phyloP scores from a whole-genome alignment of 1,284 basidiomycete genomes.

The Schizophyllum commune region DNA sequence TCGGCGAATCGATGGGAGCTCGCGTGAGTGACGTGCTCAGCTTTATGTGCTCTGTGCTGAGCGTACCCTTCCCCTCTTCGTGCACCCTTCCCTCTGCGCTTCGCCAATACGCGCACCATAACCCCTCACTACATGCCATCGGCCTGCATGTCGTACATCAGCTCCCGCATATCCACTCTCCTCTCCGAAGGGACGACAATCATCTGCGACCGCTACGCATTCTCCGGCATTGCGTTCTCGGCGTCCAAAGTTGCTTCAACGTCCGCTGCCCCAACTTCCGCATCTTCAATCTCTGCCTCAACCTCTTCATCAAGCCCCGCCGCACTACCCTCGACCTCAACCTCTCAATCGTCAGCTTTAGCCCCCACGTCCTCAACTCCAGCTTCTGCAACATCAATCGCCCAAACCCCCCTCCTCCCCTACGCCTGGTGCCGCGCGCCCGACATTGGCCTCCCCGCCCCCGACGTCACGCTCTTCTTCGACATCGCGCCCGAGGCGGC shows the following conservation, averaged over 20 bases:
- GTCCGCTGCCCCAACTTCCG: background rate
- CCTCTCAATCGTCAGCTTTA: no score
- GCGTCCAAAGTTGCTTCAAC: slow-evolving; percentile 57
- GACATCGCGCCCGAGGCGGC: slow-evolving; percentile 74
- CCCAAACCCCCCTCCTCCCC: slow-evolving; percentile 18
- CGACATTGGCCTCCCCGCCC: slow-evolving; percentile 81
- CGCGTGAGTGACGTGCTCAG: slow-evolving; percentile 40
- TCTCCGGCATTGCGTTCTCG: slow-evolving; percentile 94
- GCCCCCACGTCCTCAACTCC: no score
- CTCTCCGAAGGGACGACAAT: slow-evolving; percentile 67
- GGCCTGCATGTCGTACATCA: no score
- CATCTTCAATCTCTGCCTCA: no score
- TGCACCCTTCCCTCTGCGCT: background rate
- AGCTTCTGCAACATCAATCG: background rate
- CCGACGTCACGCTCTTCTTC: slow-evolving; percentile 86
- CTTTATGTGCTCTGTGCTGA: background rate
- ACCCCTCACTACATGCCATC: no score
- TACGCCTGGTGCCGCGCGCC: slow-evolving; percentile 81
- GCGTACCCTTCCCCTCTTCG: background rate
- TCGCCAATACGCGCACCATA: no score
- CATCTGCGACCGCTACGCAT: slow-evolving; percentile 93
- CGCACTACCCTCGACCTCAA: no score
- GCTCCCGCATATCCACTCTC: slow-evolving; percentile 51
- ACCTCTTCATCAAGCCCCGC: background rate
- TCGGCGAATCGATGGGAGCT: slow-evolving; percentile 97